Base-by-base conservation (phyloP, 1,284 basidiomycete species). In the Bothia castanella region DNA sequence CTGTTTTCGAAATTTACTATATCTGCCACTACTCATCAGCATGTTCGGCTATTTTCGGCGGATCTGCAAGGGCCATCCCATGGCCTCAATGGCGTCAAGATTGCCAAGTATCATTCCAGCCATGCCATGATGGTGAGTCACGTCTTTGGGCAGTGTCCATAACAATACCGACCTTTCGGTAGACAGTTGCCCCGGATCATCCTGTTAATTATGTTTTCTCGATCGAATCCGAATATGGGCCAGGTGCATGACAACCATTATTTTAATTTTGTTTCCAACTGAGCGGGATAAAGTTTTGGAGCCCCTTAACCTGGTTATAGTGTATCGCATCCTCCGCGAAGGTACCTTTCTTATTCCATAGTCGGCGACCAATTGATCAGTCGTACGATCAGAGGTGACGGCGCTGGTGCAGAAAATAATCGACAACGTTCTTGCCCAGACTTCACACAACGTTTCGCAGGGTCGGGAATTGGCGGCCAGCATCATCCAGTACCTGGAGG, bases 1-100 rank as follows among this genome's bases (percentile, higher is more conserved):
- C 67, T 92, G 6, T 84, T 92, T 60, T 89, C 87, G 5, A 85
- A 83, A 58, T 92, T 92, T 60, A 87, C 87, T 0, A 76, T 92
- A 45, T 87, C 87, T 11, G 79, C 87, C 3, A 82, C 83, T 31
- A 81, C 79, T 31, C 77, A 82, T 57, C 85, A 89, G 60, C 79
- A 83, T 57, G 75, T 92, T 21, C 82, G 87, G 35, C 78, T 92
- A 50, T 72, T 73, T 25, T 77, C 76, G 3, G 84, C 79, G 0
- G 71, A 72, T 27, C 67, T 92, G 25, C 73, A 75, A 50, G 66
- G 72, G 7, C 73, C 74, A 16, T 61, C 69, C 7, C 69, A 63
- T 19, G 74, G 71, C 39, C 61, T 72, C 12, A 72, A 77, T 4
- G 76, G 73, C 5, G 66, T 87, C 27, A 76, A 70, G 45, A 78